Evolutionary conservation across 1,284 basidiomycete species (phyloP).

Genomic region (Phlebopus sp.): DNA sequence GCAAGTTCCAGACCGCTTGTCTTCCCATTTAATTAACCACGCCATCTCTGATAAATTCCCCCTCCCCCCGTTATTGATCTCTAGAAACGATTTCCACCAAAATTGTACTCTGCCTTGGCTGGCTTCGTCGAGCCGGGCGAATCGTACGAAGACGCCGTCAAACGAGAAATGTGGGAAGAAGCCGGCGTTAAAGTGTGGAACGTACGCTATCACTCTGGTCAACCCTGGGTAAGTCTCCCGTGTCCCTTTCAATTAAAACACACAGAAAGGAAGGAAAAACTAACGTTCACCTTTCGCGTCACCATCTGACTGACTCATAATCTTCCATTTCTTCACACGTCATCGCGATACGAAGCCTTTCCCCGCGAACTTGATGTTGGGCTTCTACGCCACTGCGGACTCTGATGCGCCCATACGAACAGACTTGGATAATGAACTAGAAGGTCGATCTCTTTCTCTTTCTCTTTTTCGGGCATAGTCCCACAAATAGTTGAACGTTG

Average conservation of each 20-base stretch:
- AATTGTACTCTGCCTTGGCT: slow-evolving; percentile 85
- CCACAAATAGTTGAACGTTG: too few relatives aligned
- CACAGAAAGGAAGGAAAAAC: too few relatives aligned
- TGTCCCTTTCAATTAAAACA: not conserved
- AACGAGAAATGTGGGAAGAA: slow-evolving; percentile 93
- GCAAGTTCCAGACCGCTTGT: slow-evolving; percentile 43
- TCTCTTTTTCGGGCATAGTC: not conserved
- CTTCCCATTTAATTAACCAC: not conserved
- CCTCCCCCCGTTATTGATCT: not conserved
- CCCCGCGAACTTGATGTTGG: slow-evolving; percentile 89
- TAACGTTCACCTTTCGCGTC: not conserved
- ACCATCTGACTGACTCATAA: slow-evolving; percentile 1
- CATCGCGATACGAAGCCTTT: too few relatives aligned
- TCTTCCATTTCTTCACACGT: too few relatives aligned
- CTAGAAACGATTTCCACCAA: slow-evolving; percentile 65
- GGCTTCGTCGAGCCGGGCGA: slow-evolving; percentile 95
- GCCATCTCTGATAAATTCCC: slow-evolving; percentile 1
- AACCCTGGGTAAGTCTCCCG: slow-evolving; percentile 66
- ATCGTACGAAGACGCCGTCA: slow-evolving; percentile 91
- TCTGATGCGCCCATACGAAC: slow-evolving; percentile 70
- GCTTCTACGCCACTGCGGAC: slow-evolving; percentile 81
- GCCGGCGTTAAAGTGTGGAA: slow-evolving; percentile 85
- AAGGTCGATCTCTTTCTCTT: slow-evolving; percentile 46
- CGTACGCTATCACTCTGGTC: slow-evolving; percentile 83
- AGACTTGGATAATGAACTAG: slow-evolving; percentile 96